phyloP scores from a whole-genome alignment of 306 rosid species.

The apple (Malus domestica) region ASM211411v1 NC_041793.1:28841501-28842000 shows the following conservation, averaged over 20 bases:
- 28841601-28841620: conserved; percentile 89
- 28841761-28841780: not conserved
- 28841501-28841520: conserved; percentile 69
- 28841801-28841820: conserved; percentile 82
- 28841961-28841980: no score
- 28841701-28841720: conserved; percentile 54
- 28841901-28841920: not conserved
- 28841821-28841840: conserved; percentile 92
- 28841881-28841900: conserved; percentile 81
- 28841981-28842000: no score
- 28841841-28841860: conserved; percentile 77
- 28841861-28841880: conserved; percentile 74
- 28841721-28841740: conserved; percentile 28
- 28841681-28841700: conserved; percentile 79
- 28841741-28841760: not conserved
- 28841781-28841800: conserved; percentile 87
- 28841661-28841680: conserved; percentile 97
- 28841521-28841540: conserved; percentile 74
- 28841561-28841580: conserved; percentile 79
- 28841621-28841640: conserved; percentile 98
- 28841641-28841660: conserved; percentile 91
- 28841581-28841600: conserved; percentile 96
- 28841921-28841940: not conserved
- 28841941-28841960: not conserved
- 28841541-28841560: conserved; percentile 95